Conservation (phyloP, 768 basidiomycete genomes). For the Podaxis sp. region DNA sequence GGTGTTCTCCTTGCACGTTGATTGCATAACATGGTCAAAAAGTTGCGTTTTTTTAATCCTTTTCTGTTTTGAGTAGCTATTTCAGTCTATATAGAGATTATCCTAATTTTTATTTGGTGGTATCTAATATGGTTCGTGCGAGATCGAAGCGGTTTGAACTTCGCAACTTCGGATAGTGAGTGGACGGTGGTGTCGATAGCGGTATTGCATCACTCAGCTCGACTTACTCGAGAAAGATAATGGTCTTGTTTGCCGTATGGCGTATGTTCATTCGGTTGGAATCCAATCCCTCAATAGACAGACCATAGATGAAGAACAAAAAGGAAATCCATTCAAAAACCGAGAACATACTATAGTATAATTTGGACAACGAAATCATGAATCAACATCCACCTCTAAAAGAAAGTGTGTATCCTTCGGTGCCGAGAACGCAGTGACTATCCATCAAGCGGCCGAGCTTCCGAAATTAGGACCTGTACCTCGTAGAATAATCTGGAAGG, state of each 20-base stretch:
- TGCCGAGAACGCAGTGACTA: background rate
- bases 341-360: background rate
- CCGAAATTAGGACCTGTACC: constrained; percentile 37
- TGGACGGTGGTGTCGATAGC: no score
- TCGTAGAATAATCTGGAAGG: constrained; percentile 40
- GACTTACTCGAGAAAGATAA: no score
- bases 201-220: no score
- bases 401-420: background rate
- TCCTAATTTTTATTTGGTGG: background rate
- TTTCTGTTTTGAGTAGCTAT: background rate
- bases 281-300: background rate
- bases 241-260: no score
- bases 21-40: background rate
- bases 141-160: no score
- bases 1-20: background rate
- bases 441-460: background rate
- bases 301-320: background rate
- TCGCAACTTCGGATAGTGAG: no score
- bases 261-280: no score
- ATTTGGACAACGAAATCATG: no score
- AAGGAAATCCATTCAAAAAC: background rate
- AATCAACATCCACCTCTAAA: no score
- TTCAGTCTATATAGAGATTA: background rate
- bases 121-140: no score
- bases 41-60: background rate